phyloP scores from a whole-genome alignment of 345 rosid species.

The Clausena lansium region DNA sequence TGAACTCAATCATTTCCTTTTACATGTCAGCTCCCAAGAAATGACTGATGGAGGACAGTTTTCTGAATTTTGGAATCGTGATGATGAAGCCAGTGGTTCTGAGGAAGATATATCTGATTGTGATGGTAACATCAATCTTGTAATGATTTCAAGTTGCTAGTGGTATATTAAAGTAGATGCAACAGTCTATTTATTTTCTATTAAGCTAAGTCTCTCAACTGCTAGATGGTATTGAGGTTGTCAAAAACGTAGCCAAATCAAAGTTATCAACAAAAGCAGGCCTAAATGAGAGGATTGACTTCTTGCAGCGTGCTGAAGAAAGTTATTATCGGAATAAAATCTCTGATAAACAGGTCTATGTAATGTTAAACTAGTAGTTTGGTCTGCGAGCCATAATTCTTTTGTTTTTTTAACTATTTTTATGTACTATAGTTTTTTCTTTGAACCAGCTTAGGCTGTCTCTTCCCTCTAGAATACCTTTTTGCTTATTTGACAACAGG shows the following conservation, averaged over 20 bases:
- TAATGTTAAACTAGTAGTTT: not conserved
- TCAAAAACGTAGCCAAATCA: conserved; percentile 40
- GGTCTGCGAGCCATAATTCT: not conserved
- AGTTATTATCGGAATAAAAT: conserved; percentile 46
- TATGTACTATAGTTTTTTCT: not conserved
- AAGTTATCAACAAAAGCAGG: conserved; percentile 50
- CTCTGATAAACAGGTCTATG: conserved; percentile 53
- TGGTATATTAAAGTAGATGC: not conserved
- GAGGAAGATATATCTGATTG: conserved; percentile 93
- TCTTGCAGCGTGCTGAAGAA: conserved; percentile 76
- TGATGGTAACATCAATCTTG: conserved; percentile 50
- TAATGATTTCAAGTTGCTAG: not conserved
- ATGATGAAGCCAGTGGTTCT: conserved; percentile 69
- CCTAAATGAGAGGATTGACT: conserved; percentile 55
- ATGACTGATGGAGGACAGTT: conserved; percentile 36
- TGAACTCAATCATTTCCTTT: conserved; percentile 18
- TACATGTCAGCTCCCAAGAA: conserved; percentile 46
- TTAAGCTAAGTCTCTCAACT: conserved; percentile 19
- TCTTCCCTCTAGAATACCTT: conserved; percentile 6
- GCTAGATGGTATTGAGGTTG: conserved; percentile 51
- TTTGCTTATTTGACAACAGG: conserved; percentile 33
- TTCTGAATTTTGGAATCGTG: conserved; percentile 95
- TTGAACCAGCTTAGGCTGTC: not conserved
- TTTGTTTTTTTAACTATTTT: not conserved
- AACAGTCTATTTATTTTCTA: not conserved